These are phyloP conservation scores for Coelastrella sp. DNA, from an alignment of 139 green algal genomes.

Conservation along the genomic window DNA sequence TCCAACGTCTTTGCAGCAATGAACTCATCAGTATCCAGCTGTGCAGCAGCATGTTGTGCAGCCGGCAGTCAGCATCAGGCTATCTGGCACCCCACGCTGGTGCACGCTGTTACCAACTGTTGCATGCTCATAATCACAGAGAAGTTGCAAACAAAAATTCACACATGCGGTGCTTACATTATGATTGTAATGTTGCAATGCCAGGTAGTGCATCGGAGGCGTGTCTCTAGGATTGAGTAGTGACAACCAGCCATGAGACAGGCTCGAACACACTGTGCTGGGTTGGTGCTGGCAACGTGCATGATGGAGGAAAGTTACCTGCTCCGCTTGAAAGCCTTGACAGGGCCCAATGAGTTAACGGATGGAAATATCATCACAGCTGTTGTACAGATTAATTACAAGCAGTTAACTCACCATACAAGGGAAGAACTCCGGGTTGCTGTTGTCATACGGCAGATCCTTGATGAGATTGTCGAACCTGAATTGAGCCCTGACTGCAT, in stretches of 20 bases:
- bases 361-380: background rate
- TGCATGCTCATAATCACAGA: background rate
- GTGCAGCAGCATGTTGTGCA: background rate
- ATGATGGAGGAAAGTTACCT: too few species aligned
- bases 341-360: background rate
- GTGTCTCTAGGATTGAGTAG: too few species aligned
- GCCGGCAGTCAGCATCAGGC: background rate
- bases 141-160: background rate
- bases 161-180: too few species aligned
- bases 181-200: too few species aligned
- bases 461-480: slow-evolving; percentile 39
- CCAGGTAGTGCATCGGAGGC: too few species aligned
- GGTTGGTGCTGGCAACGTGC: too few species aligned
- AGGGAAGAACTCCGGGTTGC: slow-evolving; percentile 33
- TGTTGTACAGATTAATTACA: background rate
- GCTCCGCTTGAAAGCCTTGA: too few species aligned
- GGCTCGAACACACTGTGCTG: too few species aligned
- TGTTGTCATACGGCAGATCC: slow-evolving; percentile 13
- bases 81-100: background rate
- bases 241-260: too few species aligned
- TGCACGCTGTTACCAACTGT: background rate
- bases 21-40: slow-evolving; percentile 23
- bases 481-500: slow-evolving; percentile 70
- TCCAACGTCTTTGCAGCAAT: slow-evolving; percentile 39
- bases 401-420: slow-evolving; percentile 36